Conservation (phyloP, 768 basidiomycete species). For the Clitopilus passeckerianus region DNA sequence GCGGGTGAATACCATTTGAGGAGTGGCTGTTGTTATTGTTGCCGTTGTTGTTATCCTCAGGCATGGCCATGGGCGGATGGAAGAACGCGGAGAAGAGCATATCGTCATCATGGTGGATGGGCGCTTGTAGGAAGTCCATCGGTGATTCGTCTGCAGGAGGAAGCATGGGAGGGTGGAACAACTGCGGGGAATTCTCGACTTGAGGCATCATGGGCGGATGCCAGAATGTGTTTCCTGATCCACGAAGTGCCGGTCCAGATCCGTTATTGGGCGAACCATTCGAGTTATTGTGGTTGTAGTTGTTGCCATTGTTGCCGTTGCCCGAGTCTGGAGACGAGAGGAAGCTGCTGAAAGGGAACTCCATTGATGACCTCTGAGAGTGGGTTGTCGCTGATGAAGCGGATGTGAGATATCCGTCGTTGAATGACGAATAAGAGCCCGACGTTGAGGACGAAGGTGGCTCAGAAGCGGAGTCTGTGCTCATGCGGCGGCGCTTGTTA, state of each 20-base stretch:
- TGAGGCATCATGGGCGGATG: conserved; percentile 72
- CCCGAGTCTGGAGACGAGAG: conserved; percentile 7
- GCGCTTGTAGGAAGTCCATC: conserved; percentile 71
- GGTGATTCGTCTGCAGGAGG: conserved; percentile 52
- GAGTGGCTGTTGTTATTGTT: not conserved
- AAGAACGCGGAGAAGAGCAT: conserved; percentile 45
- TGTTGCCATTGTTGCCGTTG: not conserved
- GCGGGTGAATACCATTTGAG: conserved; percentile 10
- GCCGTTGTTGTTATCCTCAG: conserved; percentile 22
- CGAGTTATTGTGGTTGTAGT: conserved; percentile 11
- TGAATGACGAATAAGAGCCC: conserved; percentile 52
- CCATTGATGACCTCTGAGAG: conserved; percentile 61
- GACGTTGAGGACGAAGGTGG: conserved; percentile 55
- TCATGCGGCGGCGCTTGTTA: conserved; percentile 71
- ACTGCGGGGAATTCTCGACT: conserved; percentile 44
- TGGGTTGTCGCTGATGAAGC: conserved; percentile 50
- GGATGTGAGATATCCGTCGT: conserved; percentile 51
- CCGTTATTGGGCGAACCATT: conserved; percentile 24
- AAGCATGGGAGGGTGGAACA: conserved; percentile 71
- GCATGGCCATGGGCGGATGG: conserved; percentile 40
- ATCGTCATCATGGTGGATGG: conserved; percentile 64
- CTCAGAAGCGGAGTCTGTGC: conserved; percentile 46
- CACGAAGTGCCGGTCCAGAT: conserved; percentile 45
- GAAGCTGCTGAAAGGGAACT: conserved; percentile 58
- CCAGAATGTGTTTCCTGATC: conserved; percentile 65